Conservation (phyloP, 345 rosid species). For the Acer yangbiense region DNA sequence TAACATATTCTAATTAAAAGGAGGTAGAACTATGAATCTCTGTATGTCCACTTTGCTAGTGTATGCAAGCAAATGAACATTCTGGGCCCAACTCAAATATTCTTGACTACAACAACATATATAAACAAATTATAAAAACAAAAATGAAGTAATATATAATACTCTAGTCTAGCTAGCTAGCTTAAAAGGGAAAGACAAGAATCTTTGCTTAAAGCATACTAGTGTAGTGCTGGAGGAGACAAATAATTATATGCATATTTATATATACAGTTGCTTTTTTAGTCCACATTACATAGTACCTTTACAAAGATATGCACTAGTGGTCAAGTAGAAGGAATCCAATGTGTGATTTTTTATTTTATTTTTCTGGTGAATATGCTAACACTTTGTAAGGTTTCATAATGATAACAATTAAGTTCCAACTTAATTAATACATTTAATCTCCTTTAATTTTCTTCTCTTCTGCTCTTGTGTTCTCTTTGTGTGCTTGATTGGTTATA, state of each 20-base stretch:
- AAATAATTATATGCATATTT: background rate
- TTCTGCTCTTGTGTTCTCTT: background rate
- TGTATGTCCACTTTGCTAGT: background rate
- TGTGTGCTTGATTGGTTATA: background rate
- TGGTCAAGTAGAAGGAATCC: conserved; percentile 18
- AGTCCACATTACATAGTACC: background rate
- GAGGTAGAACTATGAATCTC: background rate
- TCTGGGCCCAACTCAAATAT: conserved; percentile 1
- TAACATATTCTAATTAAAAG: conserved; percentile 5
- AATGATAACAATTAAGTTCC: background rate
- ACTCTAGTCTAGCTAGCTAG: no score
- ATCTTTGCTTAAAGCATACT: conserved; percentile 13
- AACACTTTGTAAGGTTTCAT: background rate
- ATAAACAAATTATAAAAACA: background rate
- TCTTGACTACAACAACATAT: background rate
- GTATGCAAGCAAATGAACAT: background rate
- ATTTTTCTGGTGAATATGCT: background rate
- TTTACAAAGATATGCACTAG: background rate
- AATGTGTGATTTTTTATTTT: conserved; percentile 8
- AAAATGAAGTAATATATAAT: background rate
- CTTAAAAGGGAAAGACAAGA: conserved; percentile 7
- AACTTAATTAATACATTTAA: background rate
- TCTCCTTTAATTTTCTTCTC: background rate
- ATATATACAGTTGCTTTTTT: conserved; percentile 7
- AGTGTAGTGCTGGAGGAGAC: conserved; percentile 3